Percentiles rank a stretch among this genome's conserved stretches.
Evolutionary conservation across 2,329 filamentous ascomycete species (phyloP).

Genomic region (Penicillium sp.): DNA sequence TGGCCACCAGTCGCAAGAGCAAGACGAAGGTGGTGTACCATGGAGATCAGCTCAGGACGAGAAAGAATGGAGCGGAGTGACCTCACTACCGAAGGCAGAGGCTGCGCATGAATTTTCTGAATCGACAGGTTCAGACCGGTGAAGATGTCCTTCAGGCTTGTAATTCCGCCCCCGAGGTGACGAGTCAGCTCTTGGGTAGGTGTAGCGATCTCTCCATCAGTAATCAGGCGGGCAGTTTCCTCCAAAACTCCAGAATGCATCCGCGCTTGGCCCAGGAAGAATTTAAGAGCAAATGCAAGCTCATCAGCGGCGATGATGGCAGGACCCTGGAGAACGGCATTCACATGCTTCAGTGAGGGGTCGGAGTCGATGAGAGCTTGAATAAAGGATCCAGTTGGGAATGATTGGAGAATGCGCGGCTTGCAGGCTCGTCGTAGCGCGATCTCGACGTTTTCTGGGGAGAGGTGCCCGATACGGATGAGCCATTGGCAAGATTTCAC

Average conservation of each 20-base stretch:
- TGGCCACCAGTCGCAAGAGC: conserved; percentile 39
- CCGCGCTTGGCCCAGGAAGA: conserved; percentile 36
- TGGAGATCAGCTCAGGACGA: conserved; percentile 35
- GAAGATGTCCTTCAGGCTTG: conserved; percentile 32
- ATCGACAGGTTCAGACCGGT: conserved; percentile 35
- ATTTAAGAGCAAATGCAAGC: conserved; percentile 35
- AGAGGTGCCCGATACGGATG: conserved; percentile 34
- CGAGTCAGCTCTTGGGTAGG: conserved; percentile 18
- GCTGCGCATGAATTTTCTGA: conserved; percentile 32
- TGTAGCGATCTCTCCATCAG: conserved; percentile 23
- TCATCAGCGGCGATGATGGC: conserved; percentile 34
- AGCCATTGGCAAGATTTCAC: conserved; percentile 38
- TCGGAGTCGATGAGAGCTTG: conserved; percentile 37
- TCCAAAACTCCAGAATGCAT: conserved; percentile 29
- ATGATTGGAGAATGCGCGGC: conserved; percentile 30
- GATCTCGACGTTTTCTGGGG: conserved; percentile 34
- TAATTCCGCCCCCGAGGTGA: conserved; percentile 12
- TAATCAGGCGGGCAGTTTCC: conserved; percentile 28
- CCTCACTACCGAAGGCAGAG: conserved; percentile 25
- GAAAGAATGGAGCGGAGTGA: conserved; percentile 36
- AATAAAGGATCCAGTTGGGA: conserved; percentile 36
- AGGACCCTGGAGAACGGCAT: conserved; percentile 32
- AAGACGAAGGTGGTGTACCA: conserved; percentile 40
- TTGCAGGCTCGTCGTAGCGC: conserved; percentile 33
- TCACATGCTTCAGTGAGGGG: conserved; percentile 33